phyloP scores from a whole-genome alignment of 345 rosid genomes.

The Hypericum perforatum region DNA sequence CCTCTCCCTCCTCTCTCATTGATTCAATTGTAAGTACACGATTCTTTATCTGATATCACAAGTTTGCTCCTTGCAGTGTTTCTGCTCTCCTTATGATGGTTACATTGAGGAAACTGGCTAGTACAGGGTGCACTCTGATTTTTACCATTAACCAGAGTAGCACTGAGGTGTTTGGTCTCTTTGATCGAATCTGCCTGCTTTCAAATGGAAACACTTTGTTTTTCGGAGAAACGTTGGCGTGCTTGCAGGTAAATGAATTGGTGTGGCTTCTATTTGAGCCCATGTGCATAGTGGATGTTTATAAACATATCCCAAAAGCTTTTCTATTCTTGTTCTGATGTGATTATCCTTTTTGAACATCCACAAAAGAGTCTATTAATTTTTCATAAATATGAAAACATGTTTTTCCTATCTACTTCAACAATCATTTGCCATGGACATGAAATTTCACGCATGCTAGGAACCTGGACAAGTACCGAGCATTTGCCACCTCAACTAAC shows the following conservation, averaged over 20 bases:
- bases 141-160: conserved; percentile 92
- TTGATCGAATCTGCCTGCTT: conserved; percentile 92
- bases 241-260: conserved; percentile 65
- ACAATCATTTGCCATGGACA: too few species aligned
- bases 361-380: too few species aligned
- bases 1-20: too few species aligned
- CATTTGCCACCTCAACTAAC: too few species aligned
- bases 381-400: too few species aligned
- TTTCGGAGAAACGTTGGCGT: conserved; percentile 95
- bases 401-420: too few species aligned
- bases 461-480: too few species aligned
- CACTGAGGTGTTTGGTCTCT: conserved; percentile 98
- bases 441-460: too few species aligned
- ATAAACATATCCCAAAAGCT: too few species aligned
- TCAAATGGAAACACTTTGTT: conserved; percentile 95
- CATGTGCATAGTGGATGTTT: not conserved
- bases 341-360: too few species aligned
- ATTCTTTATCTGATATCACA: conserved; percentile 4
- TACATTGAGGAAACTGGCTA: conserved; percentile 90
- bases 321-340: too few species aligned
- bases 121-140: conserved; percentile 89
- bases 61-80: conserved; percentile 40
- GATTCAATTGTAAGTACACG: too few species aligned
- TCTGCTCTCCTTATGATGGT: conserved; percentile 99
- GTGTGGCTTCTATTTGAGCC: conserved; percentile 4